phyloP scores from a whole-genome alignment of 176 grass and related monocot species.

The Aegilops longissima region DNA sequence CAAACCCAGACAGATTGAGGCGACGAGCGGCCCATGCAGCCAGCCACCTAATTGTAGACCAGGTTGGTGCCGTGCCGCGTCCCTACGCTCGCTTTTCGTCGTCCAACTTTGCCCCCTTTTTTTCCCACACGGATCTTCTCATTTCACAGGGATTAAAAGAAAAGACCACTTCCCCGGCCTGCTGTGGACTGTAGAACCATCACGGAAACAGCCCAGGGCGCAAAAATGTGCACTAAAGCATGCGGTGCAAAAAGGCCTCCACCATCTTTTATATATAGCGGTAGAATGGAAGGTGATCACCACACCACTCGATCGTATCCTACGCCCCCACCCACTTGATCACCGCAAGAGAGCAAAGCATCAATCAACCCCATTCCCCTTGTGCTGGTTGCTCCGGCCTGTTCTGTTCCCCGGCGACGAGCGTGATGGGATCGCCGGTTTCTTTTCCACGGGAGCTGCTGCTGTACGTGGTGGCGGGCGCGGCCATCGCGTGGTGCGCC shows the following conservation, averaged over 20 bases:
- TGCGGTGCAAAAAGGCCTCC: not conserved
- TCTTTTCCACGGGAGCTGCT: conserved; percentile 22
- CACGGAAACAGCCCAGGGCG: conserved; percentile 2
- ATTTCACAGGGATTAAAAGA: not conserved
- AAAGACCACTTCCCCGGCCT: not conserved
- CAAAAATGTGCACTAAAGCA: not conserved
- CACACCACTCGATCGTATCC: not conserved
- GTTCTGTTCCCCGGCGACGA: not conserved
- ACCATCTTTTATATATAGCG: conserved; percentile 28
- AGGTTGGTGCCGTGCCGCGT: not conserved
- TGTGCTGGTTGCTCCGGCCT: not conserved
- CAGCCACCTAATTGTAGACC: not conserved
- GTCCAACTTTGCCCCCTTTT: not conserved
- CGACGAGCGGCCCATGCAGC: not conserved
- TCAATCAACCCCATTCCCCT: not conserved
- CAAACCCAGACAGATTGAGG: not conserved
- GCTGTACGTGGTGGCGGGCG: not conserved
- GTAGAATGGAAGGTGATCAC: not conserved
- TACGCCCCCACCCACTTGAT: not conserved
- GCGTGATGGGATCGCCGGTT: not conserved
- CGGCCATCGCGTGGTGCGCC: conserved; percentile 37
- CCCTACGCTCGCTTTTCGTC: not conserved
- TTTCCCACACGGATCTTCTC: not conserved
- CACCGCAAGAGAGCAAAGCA: not conserved
- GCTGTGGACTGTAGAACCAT: conserved; percentile 26